A percentile compares a stretch with the other conserved stretches of the same genome.
These are phyloP conservation scores for Cyclotella choctawhatcheeana DNA, from an alignment of 108 stramenopile species.

Conservation along the genomic window DNA sequence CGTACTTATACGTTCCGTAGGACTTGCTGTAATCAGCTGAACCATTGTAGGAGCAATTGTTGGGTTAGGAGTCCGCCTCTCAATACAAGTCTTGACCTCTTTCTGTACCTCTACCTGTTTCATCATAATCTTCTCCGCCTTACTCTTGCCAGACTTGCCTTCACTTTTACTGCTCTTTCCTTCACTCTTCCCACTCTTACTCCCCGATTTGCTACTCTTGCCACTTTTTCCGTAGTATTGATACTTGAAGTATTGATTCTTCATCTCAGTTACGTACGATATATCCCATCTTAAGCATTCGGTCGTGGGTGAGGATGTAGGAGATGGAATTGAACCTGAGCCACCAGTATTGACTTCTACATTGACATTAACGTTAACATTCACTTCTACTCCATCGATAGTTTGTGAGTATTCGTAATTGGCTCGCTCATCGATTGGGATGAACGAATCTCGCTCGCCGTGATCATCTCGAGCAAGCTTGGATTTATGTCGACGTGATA, in stretches of 20 bases:
- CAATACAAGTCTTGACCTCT: constrained; percentile 13
- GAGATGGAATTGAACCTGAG: background rate
- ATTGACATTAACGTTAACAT: constrained; percentile 2
- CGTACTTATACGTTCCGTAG: background rate
- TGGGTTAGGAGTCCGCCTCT: background rate
- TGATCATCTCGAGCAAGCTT: constrained; percentile 5
- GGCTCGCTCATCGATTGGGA: background rate
- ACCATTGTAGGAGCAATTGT: background rate
- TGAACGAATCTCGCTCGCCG: constrained; percentile 1
- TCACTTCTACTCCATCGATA: constrained; percentile 10
- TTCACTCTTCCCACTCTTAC: background rate
- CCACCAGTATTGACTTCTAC: background rate
- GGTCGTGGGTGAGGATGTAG: background rate
- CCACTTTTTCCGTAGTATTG: background rate
- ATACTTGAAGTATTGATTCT: constrained; percentile 10
- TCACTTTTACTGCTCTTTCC: background rate
- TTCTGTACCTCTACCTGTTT: constrained; percentile 8
- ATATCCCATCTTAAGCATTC: constrained; percentile 13
- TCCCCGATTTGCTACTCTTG: background rate
- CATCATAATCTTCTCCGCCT: constrained; percentile 5
- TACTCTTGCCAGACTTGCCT: constrained; percentile 9
- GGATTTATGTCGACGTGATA: background rate
- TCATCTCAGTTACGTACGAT: constrained; percentile 2
- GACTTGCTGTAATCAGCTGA: background rate
- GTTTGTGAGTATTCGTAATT: background rate